Evolutionary conservation across 768 basidiomycete genomes (phyloP), one percentile per base, ranked within the genome.

Genomic region (Asterophora lycoperdoides): DNA sequence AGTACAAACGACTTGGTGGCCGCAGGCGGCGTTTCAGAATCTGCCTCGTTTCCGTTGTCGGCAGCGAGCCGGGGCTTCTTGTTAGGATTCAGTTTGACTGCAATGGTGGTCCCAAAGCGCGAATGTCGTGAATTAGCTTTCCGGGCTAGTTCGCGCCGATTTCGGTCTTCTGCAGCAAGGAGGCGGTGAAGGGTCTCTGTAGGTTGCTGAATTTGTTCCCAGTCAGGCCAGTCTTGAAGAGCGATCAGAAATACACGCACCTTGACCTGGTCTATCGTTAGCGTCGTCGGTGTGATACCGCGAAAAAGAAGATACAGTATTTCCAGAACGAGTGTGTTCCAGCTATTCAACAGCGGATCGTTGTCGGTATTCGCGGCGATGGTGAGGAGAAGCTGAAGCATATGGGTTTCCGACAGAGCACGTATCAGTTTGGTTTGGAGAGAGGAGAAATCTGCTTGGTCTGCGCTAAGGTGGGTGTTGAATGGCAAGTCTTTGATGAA

Each of bases 101-200:
- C 71, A 55, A 98, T 85, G 8, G 94, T 98, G 2, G 96, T 98
- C 1, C 96, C 96, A 66, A 99, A 99, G 41, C 94, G 83, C 19
- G 93, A 92, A 68, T 99, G 96, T 28, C 96, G 80, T 17, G 92
- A 89, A 44, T 83, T 69, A 14, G 74, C 68, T 32, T 69, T 69
- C 41, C 80, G 75, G 0, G 79, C 73, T 19, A 77, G 63, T 46
- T 80, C 74, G 29, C 76, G 74, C 51, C 83, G 84, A 35, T 72
- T 73, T 48, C 77, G 78, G 52, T 81, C 81, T 69, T 99, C 96
- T 29, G 76, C 68, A 3, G 82, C 84, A 13, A 99, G 79, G 43
- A 97, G 79, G 35, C 81, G 80, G 8, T 83, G 79, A 2, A 99
- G 74, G 33, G 78, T 80, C 48, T 81, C 76, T 17, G 74, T 67